A percentile compares a stretch with the other conserved stretches of the same genome.
These are phyloP conservation scores for Suhomyces canberraensis DNA, from an alignment of 805 yeast species.

Conservation along the genomic window DNA sequence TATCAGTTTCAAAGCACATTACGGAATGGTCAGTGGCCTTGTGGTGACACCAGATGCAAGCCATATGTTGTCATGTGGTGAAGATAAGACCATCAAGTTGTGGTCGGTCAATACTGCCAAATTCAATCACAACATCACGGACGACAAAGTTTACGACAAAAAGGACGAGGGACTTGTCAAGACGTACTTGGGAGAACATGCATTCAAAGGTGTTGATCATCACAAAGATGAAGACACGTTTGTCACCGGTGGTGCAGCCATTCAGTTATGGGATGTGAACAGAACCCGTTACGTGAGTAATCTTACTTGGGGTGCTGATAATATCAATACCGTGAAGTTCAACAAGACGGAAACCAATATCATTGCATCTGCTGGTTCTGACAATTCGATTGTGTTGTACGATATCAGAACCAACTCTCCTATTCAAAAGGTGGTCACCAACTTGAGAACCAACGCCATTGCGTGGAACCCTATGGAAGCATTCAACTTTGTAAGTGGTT, in stretches of 20 bases:
- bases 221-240: slow-evolving; percentile 71
- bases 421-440: slow-evolving; percentile 82
- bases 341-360: slow-evolving; percentile 88
- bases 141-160: slow-evolving; percentile 27
- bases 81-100: slow-evolving; percentile 82
- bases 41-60: slow-evolving; percentile 58
- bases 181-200: slow-evolving; percentile 79
- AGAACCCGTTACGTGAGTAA: slow-evolving; percentile 75
- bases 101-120: slow-evolving; percentile 75
- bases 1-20: slow-evolving; percentile 81
- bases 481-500: slow-evolving; percentile 84
- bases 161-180: slow-evolving; percentile 58
- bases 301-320: slow-evolving; percentile 96
- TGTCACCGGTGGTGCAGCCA: slow-evolving; percentile 88
- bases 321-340: slow-evolving; percentile 75
- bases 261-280: slow-evolving; percentile 88
- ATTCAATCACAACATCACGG: slow-evolving; percentile 35
- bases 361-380: slow-evolving; percentile 80
- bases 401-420: slow-evolving; percentile 91
- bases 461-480: slow-evolving; percentile 99
- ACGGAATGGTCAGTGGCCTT: slow-evolving; percentile 84
- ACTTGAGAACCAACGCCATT: slow-evolving; percentile 78
- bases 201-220: slow-evolving; percentile 83
- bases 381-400: slow-evolving; percentile 84
- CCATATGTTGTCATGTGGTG: slow-evolving; percentile 78